Percentiles rank a stretch among this genome's conserved stretches.
Evolutionary conservation across 345 rosid genomes (phyloP).

Genomic region (Dipteronia dyeriana): DNA sequence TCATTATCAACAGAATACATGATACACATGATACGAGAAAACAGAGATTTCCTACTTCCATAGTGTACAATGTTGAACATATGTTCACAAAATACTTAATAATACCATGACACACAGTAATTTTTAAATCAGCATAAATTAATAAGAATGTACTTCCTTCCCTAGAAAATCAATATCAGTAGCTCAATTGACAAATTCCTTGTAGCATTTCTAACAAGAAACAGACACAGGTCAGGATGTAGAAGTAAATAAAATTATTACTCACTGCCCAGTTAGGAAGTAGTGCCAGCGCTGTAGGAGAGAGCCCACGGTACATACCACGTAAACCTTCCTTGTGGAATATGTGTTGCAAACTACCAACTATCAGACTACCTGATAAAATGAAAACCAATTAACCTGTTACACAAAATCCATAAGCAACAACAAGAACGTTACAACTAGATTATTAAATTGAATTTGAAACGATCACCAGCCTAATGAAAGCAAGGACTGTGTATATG

Average conservation of each 20-base stretch:
- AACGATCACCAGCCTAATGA: background rate
- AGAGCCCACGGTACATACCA: constrained; percentile 80
- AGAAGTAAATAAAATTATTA: background rate
- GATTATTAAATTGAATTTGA: background rate
- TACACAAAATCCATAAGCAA: background rate
- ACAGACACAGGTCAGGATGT: background rate
- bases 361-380: constrained; percentile 75
- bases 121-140: constrained; percentile 2
- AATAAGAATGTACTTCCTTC: background rate
- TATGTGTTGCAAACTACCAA: constrained; percentile 74
- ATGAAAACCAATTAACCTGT: background rate
- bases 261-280: constrained; percentile 93
- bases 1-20: background rate
- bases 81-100: background rate
- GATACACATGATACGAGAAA: background rate
- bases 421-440: background rate
- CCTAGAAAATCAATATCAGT: background rate
- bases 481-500: too few species aligned
- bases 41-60: background rate
- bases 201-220: background rate
- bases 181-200: constrained; percentile 4
- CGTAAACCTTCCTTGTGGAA: constrained; percentile 68
- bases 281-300: constrained; percentile 77
- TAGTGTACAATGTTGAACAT: background rate
- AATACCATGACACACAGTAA: background rate